Conservation (phyloP, 176 grass and related monocot genomes). For the Lolium perenne region DNA sequence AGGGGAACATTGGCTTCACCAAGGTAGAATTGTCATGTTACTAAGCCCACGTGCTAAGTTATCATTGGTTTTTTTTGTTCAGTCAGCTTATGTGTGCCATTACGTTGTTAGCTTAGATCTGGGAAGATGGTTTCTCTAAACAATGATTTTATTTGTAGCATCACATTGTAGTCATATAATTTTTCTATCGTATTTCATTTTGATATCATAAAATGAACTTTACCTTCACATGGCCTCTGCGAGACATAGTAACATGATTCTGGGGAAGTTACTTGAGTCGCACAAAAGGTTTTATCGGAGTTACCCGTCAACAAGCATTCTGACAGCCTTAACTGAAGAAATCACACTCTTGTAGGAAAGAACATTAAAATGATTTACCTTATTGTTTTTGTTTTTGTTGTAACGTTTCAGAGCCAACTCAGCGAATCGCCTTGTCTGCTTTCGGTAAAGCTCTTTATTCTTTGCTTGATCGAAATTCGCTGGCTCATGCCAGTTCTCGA, state of each 20-base stretch:
- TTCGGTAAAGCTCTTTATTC: neutral
- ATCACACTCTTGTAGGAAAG: neutral
- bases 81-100: neutral
- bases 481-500: neutral
- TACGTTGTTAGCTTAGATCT: neutral
- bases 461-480: neutral
- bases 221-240: neutral
- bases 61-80: neutral
- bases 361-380: neutral
- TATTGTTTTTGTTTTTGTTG: conserved; percentile 17
- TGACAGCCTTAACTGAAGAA: neutral
- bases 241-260: neutral
- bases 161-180: neutral
- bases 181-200: neutral
- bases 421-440: neutral
- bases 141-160: neutral
- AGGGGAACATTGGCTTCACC: neutral
- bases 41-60: neutral
- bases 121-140: neutral
- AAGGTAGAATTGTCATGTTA: neutral
- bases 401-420: conserved; percentile 6
- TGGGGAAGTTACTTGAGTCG: neutral
- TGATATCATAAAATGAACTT: neutral
- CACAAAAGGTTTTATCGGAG: neutral
- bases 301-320: neutral